Conservation (phyloP, 139 green algal species). For the Picochlorum sp. region DNA sequence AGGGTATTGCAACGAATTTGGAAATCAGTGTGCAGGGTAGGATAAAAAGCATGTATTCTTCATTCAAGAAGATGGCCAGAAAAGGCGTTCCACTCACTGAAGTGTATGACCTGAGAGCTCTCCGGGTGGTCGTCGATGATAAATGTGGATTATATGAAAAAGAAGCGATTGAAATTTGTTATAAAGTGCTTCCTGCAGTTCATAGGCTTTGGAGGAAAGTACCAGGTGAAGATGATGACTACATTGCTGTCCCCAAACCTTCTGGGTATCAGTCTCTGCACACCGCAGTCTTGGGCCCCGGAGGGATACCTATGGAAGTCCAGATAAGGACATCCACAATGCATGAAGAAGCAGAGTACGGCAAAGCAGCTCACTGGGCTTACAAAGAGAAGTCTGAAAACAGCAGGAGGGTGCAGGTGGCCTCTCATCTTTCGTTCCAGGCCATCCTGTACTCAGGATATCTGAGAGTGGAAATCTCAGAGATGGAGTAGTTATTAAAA, state of each 20-base stretch:
- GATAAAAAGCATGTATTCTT: slow-evolving; percentile 82
- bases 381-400: slow-evolving; percentile 63
- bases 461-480: slow-evolving; percentile 19
- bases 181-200: slow-evolving; percentile 66
- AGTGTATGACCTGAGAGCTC: slow-evolving; percentile 82
- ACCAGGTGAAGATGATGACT: slow-evolving; percentile 73
- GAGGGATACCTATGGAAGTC: slow-evolving; percentile 67
- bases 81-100: slow-evolving; percentile 67
- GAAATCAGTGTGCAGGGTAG: slow-evolving; percentile 65
- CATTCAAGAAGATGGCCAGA: slow-evolving; percentile 80
- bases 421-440: slow-evolving; percentile 4
- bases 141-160: slow-evolving; percentile 27
- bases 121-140: slow-evolving; percentile 88
- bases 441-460: slow-evolving; percentile 42
- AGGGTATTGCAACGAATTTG: slow-evolving; percentile 46
- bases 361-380: slow-evolving; percentile 71
- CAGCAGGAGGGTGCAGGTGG: neutral
- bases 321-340: slow-evolving; percentile 59
- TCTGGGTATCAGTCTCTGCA: slow-evolving; percentile 82
- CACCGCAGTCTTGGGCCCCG: slow-evolving; percentile 59
- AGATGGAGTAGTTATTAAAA: slow-evolving; percentile 31
- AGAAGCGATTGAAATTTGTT: slow-evolving; percentile 55
- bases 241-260: slow-evolving; percentile 78
- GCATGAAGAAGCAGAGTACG: slow-evolving; percentile 76
- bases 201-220: slow-evolving; percentile 78